phyloP scores from a whole-genome alignment of 345 rosid species.

The Populus nigra region DNA sequence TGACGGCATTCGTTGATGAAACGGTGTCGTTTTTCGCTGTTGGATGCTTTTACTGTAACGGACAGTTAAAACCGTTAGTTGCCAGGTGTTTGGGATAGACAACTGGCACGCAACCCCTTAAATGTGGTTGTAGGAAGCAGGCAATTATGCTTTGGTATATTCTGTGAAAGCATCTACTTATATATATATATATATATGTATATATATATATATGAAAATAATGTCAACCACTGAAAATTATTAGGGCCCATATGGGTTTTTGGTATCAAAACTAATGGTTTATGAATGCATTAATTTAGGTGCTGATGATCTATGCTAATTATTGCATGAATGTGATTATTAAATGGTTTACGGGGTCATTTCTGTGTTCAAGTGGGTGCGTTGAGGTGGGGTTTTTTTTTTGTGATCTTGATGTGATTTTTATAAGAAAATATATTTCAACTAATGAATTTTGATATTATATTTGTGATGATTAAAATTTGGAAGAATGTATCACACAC shows the following conservation, averaged over 20 bases:
- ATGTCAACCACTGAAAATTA: too few relatives aligned
- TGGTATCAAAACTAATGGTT: too few relatives aligned
- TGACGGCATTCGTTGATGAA: not conserved
- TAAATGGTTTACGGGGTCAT: not conserved
- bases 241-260: too few relatives aligned
- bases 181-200: not conserved
- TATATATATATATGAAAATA: not conserved
- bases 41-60: not conserved
- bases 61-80: constrained; percentile 11
- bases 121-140: not conserved
- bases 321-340: not conserved
- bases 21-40: not conserved
- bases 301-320: not conserved
- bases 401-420: not conserved
- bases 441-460: not conserved
- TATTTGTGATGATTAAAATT: not conserved
- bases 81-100: not conserved
- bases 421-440: not conserved
- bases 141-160: constrained; percentile 17
- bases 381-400: not conserved
- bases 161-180: not conserved
- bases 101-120: constrained; percentile 3
- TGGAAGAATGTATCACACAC: not conserved
- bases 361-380: not conserved
- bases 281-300: too few relatives aligned